phyloP scores from a whole-genome alignment of 2,329 filamentous ascomycete genomes.

The Alternaria ventricosa region DNA sequence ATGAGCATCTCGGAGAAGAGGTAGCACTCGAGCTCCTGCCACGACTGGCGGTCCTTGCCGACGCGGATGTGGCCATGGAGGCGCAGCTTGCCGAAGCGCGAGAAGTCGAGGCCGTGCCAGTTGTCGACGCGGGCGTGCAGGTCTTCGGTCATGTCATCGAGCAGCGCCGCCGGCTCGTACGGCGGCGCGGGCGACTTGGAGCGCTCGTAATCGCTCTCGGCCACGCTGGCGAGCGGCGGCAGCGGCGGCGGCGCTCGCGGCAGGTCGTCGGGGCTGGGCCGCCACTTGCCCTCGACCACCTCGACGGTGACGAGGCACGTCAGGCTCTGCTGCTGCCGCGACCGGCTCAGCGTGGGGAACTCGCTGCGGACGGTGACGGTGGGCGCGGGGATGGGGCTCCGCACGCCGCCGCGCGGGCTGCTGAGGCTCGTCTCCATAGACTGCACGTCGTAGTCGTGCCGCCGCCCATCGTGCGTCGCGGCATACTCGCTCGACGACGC shows the following conservation, averaged over 20 bases:
- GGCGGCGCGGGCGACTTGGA: slow-evolving; percentile 65
- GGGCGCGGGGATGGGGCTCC: slow-evolving; percentile 88
- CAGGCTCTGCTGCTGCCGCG: slow-evolving; percentile 90
- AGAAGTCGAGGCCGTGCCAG: slow-evolving; percentile 96
- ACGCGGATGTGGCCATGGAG: slow-evolving; percentile 90
- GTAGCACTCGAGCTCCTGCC: slow-evolving; percentile 98
- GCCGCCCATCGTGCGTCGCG: slow-evolving; percentile 75
- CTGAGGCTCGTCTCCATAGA: slow-evolving; percentile 88
- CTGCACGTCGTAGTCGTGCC: slow-evolving; percentile 94
- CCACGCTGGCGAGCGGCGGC: slow-evolving; percentile 56
- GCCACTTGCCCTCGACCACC: slow-evolving; percentile 91
- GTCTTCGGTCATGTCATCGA: slow-evolving; percentile 86
- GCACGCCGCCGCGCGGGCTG: slow-evolving; percentile 72
- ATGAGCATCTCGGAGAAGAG: slow-evolving; percentile 99
- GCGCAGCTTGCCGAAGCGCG: slow-evolving; percentile 88
- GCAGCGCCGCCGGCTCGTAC: slow-evolving; percentile 75
- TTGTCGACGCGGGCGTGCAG: slow-evolving; percentile 91
- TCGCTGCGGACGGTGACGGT: slow-evolving; percentile 95
- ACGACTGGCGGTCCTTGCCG: slow-evolving; percentile 93
- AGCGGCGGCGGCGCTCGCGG: slow-evolving; percentile 61
- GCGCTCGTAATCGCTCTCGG: slow-evolving; percentile 52
- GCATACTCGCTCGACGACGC: slow-evolving; percentile 81
- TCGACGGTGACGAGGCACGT: slow-evolving; percentile 95
- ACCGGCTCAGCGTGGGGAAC: slow-evolving; percentile 91
- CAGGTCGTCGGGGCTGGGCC: slow-evolving; percentile 81